phyloP scores from a whole-genome alignment of 2,329 filamentous ascomycete species.

The Aureobasidium sp. region DNA sequence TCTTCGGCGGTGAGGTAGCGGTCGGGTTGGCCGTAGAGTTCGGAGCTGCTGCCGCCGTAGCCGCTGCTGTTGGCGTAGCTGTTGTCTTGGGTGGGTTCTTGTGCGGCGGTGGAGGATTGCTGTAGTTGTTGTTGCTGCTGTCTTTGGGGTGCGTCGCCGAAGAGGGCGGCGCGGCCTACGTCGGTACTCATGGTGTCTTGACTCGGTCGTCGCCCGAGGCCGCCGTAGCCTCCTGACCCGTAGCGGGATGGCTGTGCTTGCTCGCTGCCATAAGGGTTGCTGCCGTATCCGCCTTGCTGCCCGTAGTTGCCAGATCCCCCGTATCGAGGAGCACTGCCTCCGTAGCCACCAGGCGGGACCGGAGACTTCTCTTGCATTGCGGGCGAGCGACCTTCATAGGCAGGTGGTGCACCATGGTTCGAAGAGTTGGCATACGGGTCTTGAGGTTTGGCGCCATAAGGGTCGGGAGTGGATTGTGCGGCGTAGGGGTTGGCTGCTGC shows the following conservation, averaged over 20 bases:
- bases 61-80: constrained; percentile 24
- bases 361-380: constrained; percentile 38
- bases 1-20: constrained; percentile 76
- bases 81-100: constrained; percentile 20
- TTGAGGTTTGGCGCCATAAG: constrained; percentile 42
- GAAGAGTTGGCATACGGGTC: constrained; percentile 28
- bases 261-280: constrained; percentile 45
- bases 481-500: constrained; percentile 50
- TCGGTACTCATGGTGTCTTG: constrained; percentile 47
- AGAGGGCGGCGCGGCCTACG: constrained; percentile 56
- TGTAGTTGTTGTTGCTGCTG: constrained; percentile 35
- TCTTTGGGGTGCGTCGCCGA: constrained; percentile 51
- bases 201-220: constrained; percentile 44
- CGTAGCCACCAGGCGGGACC: constrained; percentile 40
- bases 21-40: constrained; percentile 52
- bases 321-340: constrained; percentile 26
- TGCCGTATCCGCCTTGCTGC: constrained; percentile 44
- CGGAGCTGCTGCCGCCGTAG: constrained; percentile 21
- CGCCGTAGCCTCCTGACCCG: constrained; percentile 48
- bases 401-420: constrained; percentile 25
- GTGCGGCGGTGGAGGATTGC: constrained; percentile 6
- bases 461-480: constrained; percentile 40
- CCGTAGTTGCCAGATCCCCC: constrained; percentile 28
- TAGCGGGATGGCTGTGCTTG: constrained; percentile 29
- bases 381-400: constrained; percentile 28